phyloP scores from a whole-genome alignment of 116 monocot species.

The Cymodocea nodosa region DNA sequence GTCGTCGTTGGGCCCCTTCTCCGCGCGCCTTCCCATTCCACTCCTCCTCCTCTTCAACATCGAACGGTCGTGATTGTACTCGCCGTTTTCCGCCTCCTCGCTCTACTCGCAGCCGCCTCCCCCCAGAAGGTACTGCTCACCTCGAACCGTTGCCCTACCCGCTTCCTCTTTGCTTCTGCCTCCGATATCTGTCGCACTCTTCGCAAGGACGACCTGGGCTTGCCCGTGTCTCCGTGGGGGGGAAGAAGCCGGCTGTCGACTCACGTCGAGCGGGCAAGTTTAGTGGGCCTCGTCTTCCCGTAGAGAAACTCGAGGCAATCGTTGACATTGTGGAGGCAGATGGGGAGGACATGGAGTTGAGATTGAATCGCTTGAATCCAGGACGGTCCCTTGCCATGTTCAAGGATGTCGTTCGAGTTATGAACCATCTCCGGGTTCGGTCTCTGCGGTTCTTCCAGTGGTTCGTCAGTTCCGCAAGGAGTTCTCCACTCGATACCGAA shows the following conservation, averaged over 20 bases:
- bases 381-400: conserved; percentile 12
- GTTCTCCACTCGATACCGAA: no score
- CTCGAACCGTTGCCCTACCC: not conserved
- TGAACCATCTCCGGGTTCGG: no score
- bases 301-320: no score
- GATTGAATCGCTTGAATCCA: conserved; percentile 16
- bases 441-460: no score
- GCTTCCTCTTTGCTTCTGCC: not conserved
- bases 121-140: not conserved
- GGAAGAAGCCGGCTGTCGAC: no score
- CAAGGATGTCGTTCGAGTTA: conserved; percentile 14
- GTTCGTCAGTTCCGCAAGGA: no score
- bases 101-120: not conserved
- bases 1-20: not conserved
- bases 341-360: conserved; percentile 15
- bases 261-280: no score
- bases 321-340: conserved; percentile 25
- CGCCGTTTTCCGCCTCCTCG: not conserved
- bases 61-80: not conserved
- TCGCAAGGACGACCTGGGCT: no score
- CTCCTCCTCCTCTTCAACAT: not conserved
- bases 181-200: no score
- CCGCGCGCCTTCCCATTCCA: not conserved
- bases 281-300: no score
- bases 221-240: no score